Evolutionary conservation across 495 filamentous ascomycete genomes (phyloP).

Genomic region (Immersiella caudata): DNA sequence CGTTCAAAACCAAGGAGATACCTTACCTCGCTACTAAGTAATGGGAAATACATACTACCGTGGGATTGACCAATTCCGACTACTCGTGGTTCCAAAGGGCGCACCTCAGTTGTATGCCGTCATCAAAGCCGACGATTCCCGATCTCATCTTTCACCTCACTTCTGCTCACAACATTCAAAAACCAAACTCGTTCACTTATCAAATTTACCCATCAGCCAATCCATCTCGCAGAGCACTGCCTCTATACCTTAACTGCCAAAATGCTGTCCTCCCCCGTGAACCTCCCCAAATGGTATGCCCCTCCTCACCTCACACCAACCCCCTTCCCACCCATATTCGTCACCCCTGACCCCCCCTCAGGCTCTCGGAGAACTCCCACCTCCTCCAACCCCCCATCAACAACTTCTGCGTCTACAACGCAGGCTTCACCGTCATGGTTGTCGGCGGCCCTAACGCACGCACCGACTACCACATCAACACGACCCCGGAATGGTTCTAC

Average conservation of each 20-base stretch:
- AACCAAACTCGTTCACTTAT: not conserved
- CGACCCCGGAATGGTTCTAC: conserved; percentile 97
- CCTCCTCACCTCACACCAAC: conserved; percentile 2
- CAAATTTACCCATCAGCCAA: not conserved
- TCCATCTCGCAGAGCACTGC: not conserved
- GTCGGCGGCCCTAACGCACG: conserved; percentile 95
- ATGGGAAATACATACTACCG: not conserved
- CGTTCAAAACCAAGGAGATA: not conserved
- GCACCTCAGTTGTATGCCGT: not conserved
- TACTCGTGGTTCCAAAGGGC: not conserved
- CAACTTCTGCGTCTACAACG: conserved; percentile 94
- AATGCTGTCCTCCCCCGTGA: conserved; percentile 62
- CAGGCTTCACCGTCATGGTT: conserved; percentile 80
- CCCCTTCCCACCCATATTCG: not conserved
- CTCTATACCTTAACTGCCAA: conserved; percentile 8
- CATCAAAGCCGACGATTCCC: conserved; percentile 9
- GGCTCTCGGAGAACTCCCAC: conserved; percentile 91
- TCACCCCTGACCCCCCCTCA: conserved; percentile 37
- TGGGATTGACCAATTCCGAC: not conserved
- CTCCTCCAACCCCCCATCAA: conserved; percentile 94
- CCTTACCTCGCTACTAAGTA: not conserved
- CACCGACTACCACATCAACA: conserved; percentile 98
- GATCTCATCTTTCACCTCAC: not conserved
- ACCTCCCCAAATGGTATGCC: conserved; percentile 82
- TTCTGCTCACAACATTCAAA: not conserved